phyloP scores from a whole-genome alignment of 495 filamentous ascomycete species.

The Lindgomyces ingoldianus region DNA sequence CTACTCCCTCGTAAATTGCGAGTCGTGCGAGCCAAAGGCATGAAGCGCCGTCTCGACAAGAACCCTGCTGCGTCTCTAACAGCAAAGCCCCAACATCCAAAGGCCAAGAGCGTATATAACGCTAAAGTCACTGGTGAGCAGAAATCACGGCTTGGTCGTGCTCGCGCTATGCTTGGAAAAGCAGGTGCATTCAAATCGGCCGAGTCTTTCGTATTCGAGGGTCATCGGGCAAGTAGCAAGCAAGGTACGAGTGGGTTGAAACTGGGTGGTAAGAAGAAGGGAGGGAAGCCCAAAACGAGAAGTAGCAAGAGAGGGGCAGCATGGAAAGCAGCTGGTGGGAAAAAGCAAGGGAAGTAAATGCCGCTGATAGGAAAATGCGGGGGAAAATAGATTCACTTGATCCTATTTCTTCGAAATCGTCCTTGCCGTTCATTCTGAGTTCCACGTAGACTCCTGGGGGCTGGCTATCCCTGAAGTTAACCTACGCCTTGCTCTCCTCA shows the following conservation, averaged over 20 bases:
- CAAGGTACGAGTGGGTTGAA: slow-evolving; percentile 57
- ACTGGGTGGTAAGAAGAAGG: slow-evolving; percentile 56
- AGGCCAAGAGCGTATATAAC: slow-evolving; percentile 51
- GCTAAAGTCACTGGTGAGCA: slow-evolving; percentile 67
- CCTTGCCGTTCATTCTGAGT: too few species aligned
- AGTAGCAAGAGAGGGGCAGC: slow-evolving; percentile 47
- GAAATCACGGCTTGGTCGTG: slow-evolving; percentile 75
- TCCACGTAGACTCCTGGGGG: too few species aligned
- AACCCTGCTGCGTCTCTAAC: slow-evolving; percentile 20
- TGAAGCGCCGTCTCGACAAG: slow-evolving; percentile 69
- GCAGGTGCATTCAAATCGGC: slow-evolving; percentile 66
- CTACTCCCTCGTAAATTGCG: slow-evolving; percentile 86
- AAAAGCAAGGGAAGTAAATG: slow-evolving; percentile 22
- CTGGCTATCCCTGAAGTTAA: too few species aligned
- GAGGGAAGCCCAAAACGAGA: slow-evolving; percentile 55
- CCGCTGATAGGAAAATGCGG: too few species aligned
- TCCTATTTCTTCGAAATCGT: too few species aligned
- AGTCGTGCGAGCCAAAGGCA: slow-evolving; percentile 78
- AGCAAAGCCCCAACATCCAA: slow-evolving; percentile 32
- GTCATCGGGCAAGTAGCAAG: slow-evolving; percentile 72
- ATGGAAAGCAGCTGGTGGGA: slow-evolving; percentile 51
- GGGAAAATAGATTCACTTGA: too few species aligned
- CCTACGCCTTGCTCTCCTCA: too few species aligned
- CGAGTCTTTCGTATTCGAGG: slow-evolving; percentile 83
- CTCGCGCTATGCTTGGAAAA: slow-evolving; percentile 77